phyloP scores from a whole-genome alignment of 2,329 filamentous ascomycete genomes.

The Penicillium paneum region DNA sequence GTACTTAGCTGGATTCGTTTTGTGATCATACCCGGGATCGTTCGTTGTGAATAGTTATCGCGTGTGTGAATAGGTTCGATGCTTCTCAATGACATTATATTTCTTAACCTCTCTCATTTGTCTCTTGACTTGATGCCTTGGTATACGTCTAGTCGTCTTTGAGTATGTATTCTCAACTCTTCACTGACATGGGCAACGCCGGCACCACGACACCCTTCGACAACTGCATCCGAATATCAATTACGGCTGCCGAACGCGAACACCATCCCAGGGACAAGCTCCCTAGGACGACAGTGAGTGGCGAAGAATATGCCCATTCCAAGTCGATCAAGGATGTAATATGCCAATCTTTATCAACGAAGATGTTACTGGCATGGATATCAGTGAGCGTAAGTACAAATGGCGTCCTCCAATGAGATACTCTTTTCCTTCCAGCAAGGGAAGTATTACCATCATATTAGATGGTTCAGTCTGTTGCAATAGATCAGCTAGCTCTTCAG shows the following conservation, averaged over 20 bases:
- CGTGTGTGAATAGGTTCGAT: not conserved
- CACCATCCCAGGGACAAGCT: too few species aligned
- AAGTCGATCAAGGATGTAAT: not conserved
- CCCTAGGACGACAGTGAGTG: too few species aligned
- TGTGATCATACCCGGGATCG: conserved; percentile 13
- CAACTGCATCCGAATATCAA: too few species aligned
- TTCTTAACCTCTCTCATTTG: not conserved
- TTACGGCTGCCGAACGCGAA: too few species aligned
- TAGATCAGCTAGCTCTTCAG: too few species aligned
- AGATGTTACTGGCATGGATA: not conserved
- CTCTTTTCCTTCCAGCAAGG: not conserved
- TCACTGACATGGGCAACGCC: too few species aligned
- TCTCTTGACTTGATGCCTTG: not conserved
- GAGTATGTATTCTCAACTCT: not conserved
- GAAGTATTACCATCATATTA: not conserved
- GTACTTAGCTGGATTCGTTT: conserved; percentile 14
- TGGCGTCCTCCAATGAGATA: not conserved
- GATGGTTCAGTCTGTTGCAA: too few species aligned
- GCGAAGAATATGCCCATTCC: not conserved
- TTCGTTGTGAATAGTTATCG: not conserved
- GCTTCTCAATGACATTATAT: not conserved
- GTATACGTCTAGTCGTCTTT: not conserved
- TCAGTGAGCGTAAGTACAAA: not conserved
- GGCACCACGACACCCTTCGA: too few species aligned
- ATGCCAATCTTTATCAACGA: not conserved